Evolutionary conservation across 2,329 filamentous ascomycete genomes (phyloP).

Genomic region (Fusarium udum): DNA sequence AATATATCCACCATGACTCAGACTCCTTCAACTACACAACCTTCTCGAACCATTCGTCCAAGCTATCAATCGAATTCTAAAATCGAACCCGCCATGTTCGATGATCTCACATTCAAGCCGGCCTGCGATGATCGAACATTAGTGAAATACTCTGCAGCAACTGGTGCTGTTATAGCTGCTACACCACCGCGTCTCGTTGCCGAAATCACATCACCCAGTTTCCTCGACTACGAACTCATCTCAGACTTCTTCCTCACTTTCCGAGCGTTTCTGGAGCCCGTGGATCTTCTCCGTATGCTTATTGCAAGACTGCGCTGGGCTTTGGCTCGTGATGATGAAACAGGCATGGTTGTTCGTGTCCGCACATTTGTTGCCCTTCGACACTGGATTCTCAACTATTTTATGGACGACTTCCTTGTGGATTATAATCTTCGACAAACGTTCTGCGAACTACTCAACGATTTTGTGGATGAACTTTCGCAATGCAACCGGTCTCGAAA

Average conservation of each 20-base stretch:
- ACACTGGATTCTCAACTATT: constrained; percentile 99
- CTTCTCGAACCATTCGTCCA: constrained; percentile 54
- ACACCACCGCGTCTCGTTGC: constrained; percentile 91
- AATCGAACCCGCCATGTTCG: constrained; percentile 82
- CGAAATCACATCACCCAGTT: constrained; percentile 94
- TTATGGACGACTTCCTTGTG: constrained; percentile 89
- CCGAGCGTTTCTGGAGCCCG: constrained; percentile 81
- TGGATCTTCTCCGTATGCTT: constrained; percentile 82
- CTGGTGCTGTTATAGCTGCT: constrained; percentile 83
- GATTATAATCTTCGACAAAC: constrained; percentile 76
- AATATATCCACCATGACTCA: constrained; percentile 36
- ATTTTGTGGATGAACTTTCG: constrained; percentile 65
- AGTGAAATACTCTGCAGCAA: constrained; percentile 79
- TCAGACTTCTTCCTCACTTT: constrained; percentile 99
- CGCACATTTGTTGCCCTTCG: constrained; percentile 93
- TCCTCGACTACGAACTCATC: constrained; percentile 95
- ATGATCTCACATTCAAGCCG: constrained; percentile 80
- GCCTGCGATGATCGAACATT: constrained; percentile 80
- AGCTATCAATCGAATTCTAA: constrained; percentile 59
- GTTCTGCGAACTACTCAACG: constrained; percentile 85
- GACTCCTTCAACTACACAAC: constrained; percentile 50
- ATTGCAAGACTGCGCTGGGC: constrained; percentile 90
- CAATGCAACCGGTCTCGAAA: constrained; percentile 57
- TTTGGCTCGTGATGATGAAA: constrained; percentile 79
- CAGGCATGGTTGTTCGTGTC: constrained; percentile 92